Base-by-base conservation (phyloP, 1,284 basidiomycete species). In the Ustilago sp. region DNA sequence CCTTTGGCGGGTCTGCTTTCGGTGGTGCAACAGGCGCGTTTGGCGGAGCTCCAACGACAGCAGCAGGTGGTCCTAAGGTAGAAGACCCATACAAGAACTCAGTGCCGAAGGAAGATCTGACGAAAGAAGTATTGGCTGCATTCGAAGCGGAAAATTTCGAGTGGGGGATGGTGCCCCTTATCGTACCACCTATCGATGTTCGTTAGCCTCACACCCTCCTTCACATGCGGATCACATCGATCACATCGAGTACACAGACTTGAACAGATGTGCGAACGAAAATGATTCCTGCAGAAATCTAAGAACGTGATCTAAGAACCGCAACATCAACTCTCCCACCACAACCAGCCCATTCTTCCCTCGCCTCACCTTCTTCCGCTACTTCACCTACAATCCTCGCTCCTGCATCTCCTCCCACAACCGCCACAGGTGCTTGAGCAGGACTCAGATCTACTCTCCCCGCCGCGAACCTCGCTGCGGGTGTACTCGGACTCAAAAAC, bases 271-370 rank as follows among this genome's bases (percentile, higher is more conserved):
- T 45, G 17, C 8, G 43, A 19, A 19, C n/a, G 1, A 19, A 7
- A 9, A 4, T 45, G 11, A 8, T 28, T 28, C 23, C 23, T 28
- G 43, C 17, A 45, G 8, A 45, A 5, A 8, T 11, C 41, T 31
- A 39, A 19, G 54, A 11, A 19, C 19, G 57, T 15, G 69, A 23
- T 47, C 31, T 38, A n/a, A 81, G 59, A 17, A 74, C 3, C 1
- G 71, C 77, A 0, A 81, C 72, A 54, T 81, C 77, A 17, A 79
- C 68, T 2, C 72, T 43, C 0, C 63, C 64, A 1, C 80, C 80
- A 17, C 63, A 53, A 4, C 80, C 80, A 6, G 53, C 52, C 80
- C 80, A 81, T 4, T 57, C 39, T 5, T 73, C 70, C 4, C 53
- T 57, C 0, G 45, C 68, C 1, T 43, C 56, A 4, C 13, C 43